Base-by-base conservation (phyloP, 257 asterid species). In the Lycium ferocissimum region DNA sequence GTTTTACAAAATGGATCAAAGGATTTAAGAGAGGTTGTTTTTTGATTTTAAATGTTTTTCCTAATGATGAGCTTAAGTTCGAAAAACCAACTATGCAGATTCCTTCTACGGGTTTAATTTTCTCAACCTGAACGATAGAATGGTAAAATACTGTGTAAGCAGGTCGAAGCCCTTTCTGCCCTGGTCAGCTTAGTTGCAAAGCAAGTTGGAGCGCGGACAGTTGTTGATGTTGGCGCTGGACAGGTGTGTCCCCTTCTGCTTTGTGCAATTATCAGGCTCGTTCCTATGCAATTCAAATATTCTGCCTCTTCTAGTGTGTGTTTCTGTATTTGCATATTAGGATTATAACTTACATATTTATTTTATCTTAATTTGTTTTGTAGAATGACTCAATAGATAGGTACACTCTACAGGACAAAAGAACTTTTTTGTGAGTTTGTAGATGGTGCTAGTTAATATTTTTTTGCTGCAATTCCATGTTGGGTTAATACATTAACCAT, bases 201-300 rank as follows among this genome's bases (percentile, higher is more conserved):
- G 87, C 86, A 86, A 85, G 92, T 90, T 88, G 98, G 95, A 70
- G 91, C 92, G 54, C 66, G 49, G 59, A 90, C 92, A 51, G 49
- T 95, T 79, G 89, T 94, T 73, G 99, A 95, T 87, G 97, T 94
- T 83, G 99, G 99, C 75, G 92, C 99, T 62, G 99, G 99, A 78
- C 99, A 95, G 98, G 99, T 95, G 85, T 72, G 89, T 61, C 51
- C 47, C 83, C 79, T 84, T 79, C 57, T 88, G 47, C 70, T 61
- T 79, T 76, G 17, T 70, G 11, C 81, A 13, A 13, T 3, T 58
- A 57, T 62, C 65, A 51, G 18, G 3, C 54, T 40, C 75, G 57
- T 40, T 51, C n/a, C 13, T 57, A 33, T 66, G 81, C 58, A 20
- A 56, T 75, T 69, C 67, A 40, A 1, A 40, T 40, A 5, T 37